Conservation (phyloP, 345 rosid species). For the Durio zibethinus region DNA sequence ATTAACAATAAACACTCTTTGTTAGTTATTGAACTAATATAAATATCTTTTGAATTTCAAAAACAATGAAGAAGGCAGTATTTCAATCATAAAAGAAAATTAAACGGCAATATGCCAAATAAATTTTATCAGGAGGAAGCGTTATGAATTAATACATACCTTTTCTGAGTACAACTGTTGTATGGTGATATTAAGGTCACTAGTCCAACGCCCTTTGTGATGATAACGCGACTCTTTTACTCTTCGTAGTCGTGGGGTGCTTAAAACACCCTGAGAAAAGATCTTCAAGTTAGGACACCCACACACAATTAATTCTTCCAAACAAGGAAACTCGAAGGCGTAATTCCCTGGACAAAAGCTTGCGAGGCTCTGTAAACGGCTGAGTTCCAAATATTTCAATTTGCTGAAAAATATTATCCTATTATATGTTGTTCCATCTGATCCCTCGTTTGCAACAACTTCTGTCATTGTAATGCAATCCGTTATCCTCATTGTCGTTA, state of each 20-base stretch:
- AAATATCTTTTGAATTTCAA: neutral
- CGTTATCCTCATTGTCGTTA: neutral
- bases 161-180: neutral
- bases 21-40: too few species aligned
- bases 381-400: neutral
- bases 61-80: neutral
- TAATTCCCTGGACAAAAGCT: neutral
- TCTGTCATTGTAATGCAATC: neutral
- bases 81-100: neutral
- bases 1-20: too few species aligned
- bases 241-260: neutral
- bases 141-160: neutral
- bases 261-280: too few species aligned
- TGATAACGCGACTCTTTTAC: neutral
- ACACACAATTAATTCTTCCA: neutral
- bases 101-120: too few species aligned
- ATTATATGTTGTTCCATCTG: neutral
- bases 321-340: too few species aligned
- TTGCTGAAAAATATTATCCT: neutral
- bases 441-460: neutral
- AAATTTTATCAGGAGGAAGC: neutral
- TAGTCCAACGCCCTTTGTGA: neutral
- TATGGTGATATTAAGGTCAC: constrained; percentile 10
- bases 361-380: neutral
- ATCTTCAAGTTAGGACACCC: constrained; percentile 3